These are phyloP conservation scores for Vachellia pachyceras DNA, from an alignment of 306 rosid species.

Conservation along the genomic window DNA sequence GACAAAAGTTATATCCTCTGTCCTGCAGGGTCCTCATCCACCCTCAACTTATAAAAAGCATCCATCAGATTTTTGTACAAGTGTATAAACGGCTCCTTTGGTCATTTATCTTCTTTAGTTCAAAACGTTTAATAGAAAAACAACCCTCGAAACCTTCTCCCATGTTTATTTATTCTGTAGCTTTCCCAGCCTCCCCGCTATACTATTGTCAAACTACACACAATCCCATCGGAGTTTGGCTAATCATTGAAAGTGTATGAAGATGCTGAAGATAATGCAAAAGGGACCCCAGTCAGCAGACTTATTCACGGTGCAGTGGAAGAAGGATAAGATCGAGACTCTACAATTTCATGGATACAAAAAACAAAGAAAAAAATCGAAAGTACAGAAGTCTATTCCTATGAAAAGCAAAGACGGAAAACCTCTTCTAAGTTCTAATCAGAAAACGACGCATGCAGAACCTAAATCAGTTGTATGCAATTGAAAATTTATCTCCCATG, in stretches of 20 bases:
- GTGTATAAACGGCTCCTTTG: neutral
- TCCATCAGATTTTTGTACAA: neutral
- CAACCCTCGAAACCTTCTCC: neutral
- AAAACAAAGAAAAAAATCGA: neutral
- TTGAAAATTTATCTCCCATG: neutral
- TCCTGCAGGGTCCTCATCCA: neutral
- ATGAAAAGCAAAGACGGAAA: neutral
- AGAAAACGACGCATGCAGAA: neutral
- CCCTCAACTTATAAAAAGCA: neutral
- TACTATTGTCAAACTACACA: conserved; percentile 17
- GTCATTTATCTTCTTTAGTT: neutral
- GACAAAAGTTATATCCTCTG: neutral
- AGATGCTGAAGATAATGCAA: conserved; percentile 3
- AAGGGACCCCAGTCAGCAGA: neutral
- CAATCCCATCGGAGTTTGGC: conserved; percentile 12
- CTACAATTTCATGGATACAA: neutral
- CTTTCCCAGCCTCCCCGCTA: neutral
- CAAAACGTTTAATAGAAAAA: no score
- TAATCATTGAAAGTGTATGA: conserved; percentile 1
- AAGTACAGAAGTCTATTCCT: neutral
- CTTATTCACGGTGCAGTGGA: conserved; percentile 9
- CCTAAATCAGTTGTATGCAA: neutral
- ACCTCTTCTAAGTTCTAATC: neutral
- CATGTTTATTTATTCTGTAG: neutral
- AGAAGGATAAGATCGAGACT: conserved; percentile 16